Base-by-base conservation (phyloP, 306 rosid species). In the Acacia crassicarpa region DNA sequence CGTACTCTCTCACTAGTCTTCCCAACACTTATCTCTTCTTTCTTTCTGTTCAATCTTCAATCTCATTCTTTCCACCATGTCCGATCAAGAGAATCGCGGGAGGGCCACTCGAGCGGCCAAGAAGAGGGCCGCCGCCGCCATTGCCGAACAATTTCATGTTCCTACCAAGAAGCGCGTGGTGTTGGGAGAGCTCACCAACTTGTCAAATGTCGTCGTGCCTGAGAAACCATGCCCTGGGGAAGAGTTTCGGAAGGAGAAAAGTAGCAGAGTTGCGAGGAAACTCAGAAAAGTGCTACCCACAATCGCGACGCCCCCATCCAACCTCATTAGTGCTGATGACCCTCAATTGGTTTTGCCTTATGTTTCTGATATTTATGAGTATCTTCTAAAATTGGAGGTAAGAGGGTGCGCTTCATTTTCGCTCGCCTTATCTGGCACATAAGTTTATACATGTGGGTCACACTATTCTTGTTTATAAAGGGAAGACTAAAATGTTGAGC, bases 341-440 rank as follows among this genome's bases (percentile, higher is more conserved):
- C 92, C 95, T 2, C 97, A 87, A 11, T 79, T 89, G 35, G 89
- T 91, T 32, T 85, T 12, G 25, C 86, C 98, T 9, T 93, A 95
- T 40, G 90, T 80, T 22, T 86, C 93, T 9, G 99, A 93, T 53
- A 89, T 95, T 56, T 89, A 88, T 71, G 87, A 86, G 1, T 93
- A 95, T 77, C 97, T 93, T 74, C 94, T 89, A 30, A 40, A n/a
- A 3, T 40, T 92, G 78, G 99, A 93, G 98, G 99, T 95, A 81
- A 25, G 48, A 45, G 6, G 13, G 66, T 3, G 10, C 3, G 14
- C 35, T 16, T 74, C 45, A 32, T 41, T 38, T 76, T n/a, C 23
- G 13, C 17, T 75, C 14, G 35, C 67, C 17, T 54, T 30, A 1
- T 46, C 9, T 73, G 40, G 77, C 13, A 54, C 12, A 32, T 33